Evolutionary conservation across 345 rosid species (phyloP).

Genomic region (Psidium friedrichsthalianum): DNA sequence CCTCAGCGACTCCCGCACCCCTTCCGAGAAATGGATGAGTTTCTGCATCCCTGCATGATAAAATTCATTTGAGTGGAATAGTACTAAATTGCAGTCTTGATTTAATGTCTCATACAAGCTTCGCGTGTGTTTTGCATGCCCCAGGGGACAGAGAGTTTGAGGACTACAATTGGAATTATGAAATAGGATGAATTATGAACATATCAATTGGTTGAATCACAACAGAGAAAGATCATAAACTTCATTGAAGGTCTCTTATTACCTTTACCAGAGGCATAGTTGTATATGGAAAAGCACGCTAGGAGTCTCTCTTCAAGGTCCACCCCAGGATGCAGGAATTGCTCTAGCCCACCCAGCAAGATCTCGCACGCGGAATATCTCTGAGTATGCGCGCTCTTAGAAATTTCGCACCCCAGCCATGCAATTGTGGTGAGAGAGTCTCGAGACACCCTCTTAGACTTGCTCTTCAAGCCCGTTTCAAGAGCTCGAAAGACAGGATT

Average conservation of each 20-base stretch:
- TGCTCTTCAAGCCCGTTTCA: constrained; percentile 53
- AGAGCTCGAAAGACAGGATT: constrained; percentile 44
- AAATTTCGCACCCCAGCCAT: constrained; percentile 75
- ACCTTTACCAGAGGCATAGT: constrained; percentile 88
- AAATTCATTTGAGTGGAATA: not conserved
- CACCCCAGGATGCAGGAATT: constrained; percentile 72
- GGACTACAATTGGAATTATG: not conserved
- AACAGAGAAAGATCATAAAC: not conserved
- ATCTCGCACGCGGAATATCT: constrained; percentile 58
- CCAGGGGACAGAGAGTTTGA: not conserved
- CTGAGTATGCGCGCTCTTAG: constrained; percentile 39
- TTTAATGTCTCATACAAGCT: not conserved
- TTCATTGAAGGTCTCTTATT: not conserved
- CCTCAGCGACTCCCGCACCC: constrained; percentile 73
- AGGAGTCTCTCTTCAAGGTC: constrained; percentile 80
- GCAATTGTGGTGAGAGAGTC: constrained; percentile 51
- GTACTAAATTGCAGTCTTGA: no score
- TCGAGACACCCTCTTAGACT: constrained; percentile 41
- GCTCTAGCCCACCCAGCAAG: constrained; percentile 51
- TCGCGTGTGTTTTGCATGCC: not conserved
- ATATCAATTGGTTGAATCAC: not conserved
- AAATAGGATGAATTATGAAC: not conserved
- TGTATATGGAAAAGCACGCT: constrained; percentile 79
- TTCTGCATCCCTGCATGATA: constrained; percentile 62
- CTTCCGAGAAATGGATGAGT: constrained; percentile 68